Evolutionary conservation across 352 stramenopile genomes (phyloP).

Genomic region (Phytophthora citricola): DNA sequence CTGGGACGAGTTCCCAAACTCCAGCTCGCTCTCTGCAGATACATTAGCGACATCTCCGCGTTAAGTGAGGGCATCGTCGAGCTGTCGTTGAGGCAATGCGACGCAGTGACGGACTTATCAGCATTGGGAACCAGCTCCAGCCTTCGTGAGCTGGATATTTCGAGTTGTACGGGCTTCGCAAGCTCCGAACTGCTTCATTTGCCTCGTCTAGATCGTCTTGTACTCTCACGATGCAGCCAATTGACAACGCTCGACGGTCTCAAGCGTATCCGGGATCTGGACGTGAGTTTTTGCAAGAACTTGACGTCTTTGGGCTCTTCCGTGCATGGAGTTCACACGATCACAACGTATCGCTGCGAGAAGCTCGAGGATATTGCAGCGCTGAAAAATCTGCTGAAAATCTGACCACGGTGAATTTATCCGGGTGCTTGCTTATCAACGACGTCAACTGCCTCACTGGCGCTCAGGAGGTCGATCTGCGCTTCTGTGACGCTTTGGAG

Average conservation of each 20-base stretch:
- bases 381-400: constrained; percentile 23
- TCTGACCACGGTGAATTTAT: constrained; percentile 56
- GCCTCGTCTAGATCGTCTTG: constrained; percentile 46
- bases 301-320: constrained; percentile 40
- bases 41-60: constrained; percentile 59
- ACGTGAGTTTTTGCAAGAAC: constrained; percentile 78
- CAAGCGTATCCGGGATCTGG: constrained; percentile 49
- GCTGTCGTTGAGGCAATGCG: constrained; percentile 64
- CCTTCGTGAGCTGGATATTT: constrained; percentile 65
- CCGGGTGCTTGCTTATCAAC: constrained; percentile 54
- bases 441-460: constrained; percentile 50
- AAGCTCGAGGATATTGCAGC: constrained; percentile 51
- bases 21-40: constrained; percentile 60
- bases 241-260: constrained; percentile 55
- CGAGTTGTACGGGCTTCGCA: constrained; percentile 53
- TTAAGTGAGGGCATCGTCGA: constrained; percentile 40
- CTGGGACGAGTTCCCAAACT: constrained; percentile 57
- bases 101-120: constrained; percentile 52
- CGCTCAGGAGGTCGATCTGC: constrained; percentile 58
- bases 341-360: constrained; percentile 66
- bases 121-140: constrained; percentile 33
- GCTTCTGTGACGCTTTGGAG: constrained; percentile 73
- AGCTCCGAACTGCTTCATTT: constrained; percentile 47
- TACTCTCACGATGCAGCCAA: constrained; percentile 61
- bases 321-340: constrained; percentile 37